A percentile compares a stretch with the other conserved stretches of the same genome.
phyloP scores from a whole-genome alignment of 73 alveolate species.

The Stentor coeruleus region DNA sequence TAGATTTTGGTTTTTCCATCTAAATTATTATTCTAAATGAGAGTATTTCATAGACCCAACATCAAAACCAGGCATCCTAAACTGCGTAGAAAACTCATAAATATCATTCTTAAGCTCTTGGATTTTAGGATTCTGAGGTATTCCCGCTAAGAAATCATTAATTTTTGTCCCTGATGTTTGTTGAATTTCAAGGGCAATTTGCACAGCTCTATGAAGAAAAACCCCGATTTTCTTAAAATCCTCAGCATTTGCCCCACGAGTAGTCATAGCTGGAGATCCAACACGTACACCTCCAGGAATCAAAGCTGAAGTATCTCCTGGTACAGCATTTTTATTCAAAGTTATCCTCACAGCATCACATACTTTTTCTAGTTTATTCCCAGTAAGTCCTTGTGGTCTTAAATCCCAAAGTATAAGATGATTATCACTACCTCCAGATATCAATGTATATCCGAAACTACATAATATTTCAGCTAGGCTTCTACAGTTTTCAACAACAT shows the following conservation, averaged over 20 bases:
- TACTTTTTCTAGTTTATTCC: conserved; percentile 69
- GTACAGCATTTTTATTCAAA: conserved; percentile 64
- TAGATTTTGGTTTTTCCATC: too few species aligned
- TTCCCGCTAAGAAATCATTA: conserved; percentile 41
- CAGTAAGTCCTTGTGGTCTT: conserved; percentile 61
- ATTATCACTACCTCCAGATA: conserved; percentile 94
- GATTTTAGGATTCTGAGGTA: conserved; percentile 5
- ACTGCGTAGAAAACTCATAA: conserved; percentile 8
- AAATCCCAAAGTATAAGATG: conserved; percentile 79
- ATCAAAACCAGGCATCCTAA: conserved; percentile 3
- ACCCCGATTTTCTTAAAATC: conserved; percentile 47
- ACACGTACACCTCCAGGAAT: conserved; percentile 87
- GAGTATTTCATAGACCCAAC: background rate
- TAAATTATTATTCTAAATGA: background rate
- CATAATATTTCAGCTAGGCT: conserved; percentile 68
- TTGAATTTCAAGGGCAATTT: conserved; percentile 34
- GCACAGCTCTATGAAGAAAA: conserved; percentile 39
- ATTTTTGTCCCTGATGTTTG: conserved; percentile 41
- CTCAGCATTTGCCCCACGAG: conserved; percentile 65
- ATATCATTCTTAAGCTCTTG: conserved; percentile 14
- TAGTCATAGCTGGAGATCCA: conserved; percentile 85
- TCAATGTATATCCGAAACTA: conserved; percentile 62
- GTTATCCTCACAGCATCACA: conserved; percentile 64
- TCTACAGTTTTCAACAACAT: conserved; percentile 72
- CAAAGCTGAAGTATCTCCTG: conserved; percentile 60